Percentiles rank a stretch among this genome's conserved stretches.
These are phyloP conservation scores for Penstemon newberryi DNA, from an alignment of 257 asterid genomes.

Conservation along the genomic window DNA sequence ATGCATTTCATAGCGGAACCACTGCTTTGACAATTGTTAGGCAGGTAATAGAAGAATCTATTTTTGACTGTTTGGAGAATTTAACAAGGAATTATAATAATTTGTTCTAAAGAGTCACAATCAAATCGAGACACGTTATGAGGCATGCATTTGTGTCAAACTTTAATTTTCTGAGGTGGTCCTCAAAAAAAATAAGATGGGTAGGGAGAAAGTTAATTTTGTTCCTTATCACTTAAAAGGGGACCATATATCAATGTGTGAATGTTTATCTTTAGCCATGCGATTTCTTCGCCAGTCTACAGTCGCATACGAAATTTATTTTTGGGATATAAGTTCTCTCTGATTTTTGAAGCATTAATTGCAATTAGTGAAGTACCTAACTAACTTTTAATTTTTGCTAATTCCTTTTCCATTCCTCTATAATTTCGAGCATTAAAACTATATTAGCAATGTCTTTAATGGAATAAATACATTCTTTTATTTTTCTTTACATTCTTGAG, in stretches of 20 bases:
- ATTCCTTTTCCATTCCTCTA: background rate
- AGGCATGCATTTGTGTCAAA: too few relatives aligned
- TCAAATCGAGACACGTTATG: too few relatives aligned
- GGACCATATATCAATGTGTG: constrained; percentile 25
- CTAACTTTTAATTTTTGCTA: background rate
- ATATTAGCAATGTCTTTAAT: too few relatives aligned
- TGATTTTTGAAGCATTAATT: too few relatives aligned
- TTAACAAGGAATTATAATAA: background rate
- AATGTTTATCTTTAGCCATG: background rate
- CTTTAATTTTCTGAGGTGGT: constrained; percentile 18
- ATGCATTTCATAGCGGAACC: constrained; percentile 82
- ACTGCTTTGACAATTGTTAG: constrained; percentile 83
- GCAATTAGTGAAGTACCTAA: too few relatives aligned
- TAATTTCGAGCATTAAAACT: background rate
- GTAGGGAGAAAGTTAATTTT: background rate
- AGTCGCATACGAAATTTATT: too few relatives aligned
- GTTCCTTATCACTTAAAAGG: background rate
- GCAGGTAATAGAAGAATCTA: constrained; percentile 52
- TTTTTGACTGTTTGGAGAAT: background rate
- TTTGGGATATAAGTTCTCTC: too few relatives aligned
- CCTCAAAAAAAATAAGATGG: constrained; percentile 15
- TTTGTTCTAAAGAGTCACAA: too few relatives aligned
- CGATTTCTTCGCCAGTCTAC: background rate
- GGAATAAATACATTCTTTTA: too few relatives aligned
- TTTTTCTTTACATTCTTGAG: background rate